Evolutionary conservation across 2,329 filamentous ascomycete genomes (phyloP).

Genomic region (Ophiostoma quercus): DNA sequence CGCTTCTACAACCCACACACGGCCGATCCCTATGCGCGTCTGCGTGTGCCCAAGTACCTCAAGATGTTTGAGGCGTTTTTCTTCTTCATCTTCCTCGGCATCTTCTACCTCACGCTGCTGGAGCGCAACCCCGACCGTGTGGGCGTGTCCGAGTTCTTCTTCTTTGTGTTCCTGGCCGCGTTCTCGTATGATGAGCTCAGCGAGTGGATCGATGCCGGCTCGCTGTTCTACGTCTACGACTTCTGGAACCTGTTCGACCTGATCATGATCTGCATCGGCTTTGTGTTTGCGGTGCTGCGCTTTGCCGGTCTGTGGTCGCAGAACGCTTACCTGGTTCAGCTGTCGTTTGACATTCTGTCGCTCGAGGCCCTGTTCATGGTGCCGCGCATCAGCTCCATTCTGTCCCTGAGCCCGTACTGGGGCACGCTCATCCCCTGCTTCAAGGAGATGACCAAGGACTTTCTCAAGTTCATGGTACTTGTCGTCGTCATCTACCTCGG

Average conservation of each 20-base stretch:
- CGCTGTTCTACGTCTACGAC: constrained; percentile 77
- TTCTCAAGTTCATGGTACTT: constrained; percentile 71
- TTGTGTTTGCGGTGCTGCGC: constrained; percentile 48
- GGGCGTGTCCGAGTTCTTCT: constrained; percentile 59
- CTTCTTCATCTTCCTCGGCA: constrained; percentile 66
- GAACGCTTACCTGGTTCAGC: constrained; percentile 61
- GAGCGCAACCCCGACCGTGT: constrained; percentile 63
- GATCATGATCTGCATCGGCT: constrained; percentile 66
- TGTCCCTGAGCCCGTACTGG: constrained; percentile 86
- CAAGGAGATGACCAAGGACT: constrained; percentile 92
- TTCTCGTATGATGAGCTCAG: constrained; percentile 85
- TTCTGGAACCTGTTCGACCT: constrained; percentile 74
- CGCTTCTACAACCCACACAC: constrained; percentile 65
- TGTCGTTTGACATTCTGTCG: constrained; percentile 83
- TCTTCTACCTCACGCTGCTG: constrained; percentile 85
- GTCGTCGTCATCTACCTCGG: constrained; percentile 79
- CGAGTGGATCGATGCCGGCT: constrained; percentile 79
- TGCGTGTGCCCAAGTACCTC: constrained; percentile 75
- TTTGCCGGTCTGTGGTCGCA: constrained; percentile 59
- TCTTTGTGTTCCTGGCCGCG: constrained; percentile 81
- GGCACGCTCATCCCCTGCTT: constrained; percentile 83
- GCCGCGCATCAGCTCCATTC: constrained; percentile 78
- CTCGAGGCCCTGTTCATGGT: constrained; percentile 87
- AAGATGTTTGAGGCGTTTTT: constrained; percentile 81
- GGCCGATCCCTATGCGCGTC: constrained; percentile 67